Base-by-base conservation (phyloP, 441 rosid genomes). In the Adansonia rubrostipa region DNA sequence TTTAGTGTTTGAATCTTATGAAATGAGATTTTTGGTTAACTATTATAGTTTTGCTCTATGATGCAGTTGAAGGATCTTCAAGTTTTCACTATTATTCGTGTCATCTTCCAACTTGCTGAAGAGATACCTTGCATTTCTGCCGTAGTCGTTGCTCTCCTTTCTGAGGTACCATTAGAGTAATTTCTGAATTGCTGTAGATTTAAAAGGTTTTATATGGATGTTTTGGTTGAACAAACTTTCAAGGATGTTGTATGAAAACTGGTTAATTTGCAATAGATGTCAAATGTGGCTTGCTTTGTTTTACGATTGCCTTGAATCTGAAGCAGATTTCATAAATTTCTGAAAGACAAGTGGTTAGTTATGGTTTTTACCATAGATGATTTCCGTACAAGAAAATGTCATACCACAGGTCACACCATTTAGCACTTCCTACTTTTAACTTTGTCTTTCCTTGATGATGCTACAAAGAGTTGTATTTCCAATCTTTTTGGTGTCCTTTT, bases 121-220 rank as follows among this genome's bases (percentile, higher is more conserved):
- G 98, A 94, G 86, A 96, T 94, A 83, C 99, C 99, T 51, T 96
- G 98, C 81, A 93, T 96, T 82, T 94, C 97, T 85, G 99, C 97
- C 72, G 93, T 93, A 65, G 97, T 96, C 22, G 91, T 93, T 70
- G 97, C 99, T 77, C 88, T 96, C 75, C 99, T 92, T 82, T 86
- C 98, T 65, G 99, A 96, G 89, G 98, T 96, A 87, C 54, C 64
- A 36, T 24, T 76, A 40, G 6, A 54, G 66, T 71, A 56, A 36
- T 63, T 73, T 68, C 40, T 20, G 53, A 20, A 50, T 33, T 47
- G 62, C n/a, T 70, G 68, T 40, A 53, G 78, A 45, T 8, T 4
- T 74, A 45, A 14, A 17, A 42, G 54, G 74, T 20, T 77, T 24
- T 70, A 14, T 70, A 14, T 70, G 24, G 20, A 28, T 70, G 9